Base-by-base conservation (phyloP, 164 flowering plant genomes). In the Umbilicus rupestris region DNA sequence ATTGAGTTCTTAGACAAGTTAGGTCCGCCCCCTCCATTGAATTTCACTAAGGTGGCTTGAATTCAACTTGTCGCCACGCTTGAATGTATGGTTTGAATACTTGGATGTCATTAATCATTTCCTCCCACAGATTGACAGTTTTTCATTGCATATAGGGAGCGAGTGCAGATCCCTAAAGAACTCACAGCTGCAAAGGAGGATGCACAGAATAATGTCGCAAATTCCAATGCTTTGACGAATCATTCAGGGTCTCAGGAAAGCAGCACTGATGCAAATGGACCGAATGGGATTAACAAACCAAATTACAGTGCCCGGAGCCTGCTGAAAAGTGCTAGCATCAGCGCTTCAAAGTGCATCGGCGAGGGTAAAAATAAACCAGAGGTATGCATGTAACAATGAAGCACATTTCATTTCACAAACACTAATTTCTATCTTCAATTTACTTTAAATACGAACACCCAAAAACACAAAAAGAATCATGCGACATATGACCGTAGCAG, bases 301-400 rank as follows among this genome's bases (percentile, higher is more conserved):
- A 75, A 73, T 49, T 66, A 47, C 65, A 76, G 77, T 66, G 74
- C 78, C 17, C 81, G 84, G 46, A 80, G 75, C 71, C 71, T 80
- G 30, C 65, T 80, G 71, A 80, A 80, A 74, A 80, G 84, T 72
- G 81, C 84, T 28, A 80, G 84, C 67, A 80, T 80, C 59, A 80
- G 84, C 70, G 84, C 68, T 57, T 80, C 84, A 15, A 76, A 73
- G 59, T 80, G 84, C 57, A 62, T 80, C n/a, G 80, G 70, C 22
- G 45, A 74, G 69, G 50, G 52, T 31, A 74, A 16, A 17, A 62
- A 30, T n/a, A 71, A 68, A 33, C 15, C 59, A 3, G 78, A 80
- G 81, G 84, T 78, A 71, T 26, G 60, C 28, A 55, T 20, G 28
- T 22, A 50, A 8, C 10, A 55, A 14, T 55, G 28, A 3, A 28